Base-by-base conservation (phyloP, 495 filamentous ascomycete genomes). In the Penicillium bialowiezense region DNA sequence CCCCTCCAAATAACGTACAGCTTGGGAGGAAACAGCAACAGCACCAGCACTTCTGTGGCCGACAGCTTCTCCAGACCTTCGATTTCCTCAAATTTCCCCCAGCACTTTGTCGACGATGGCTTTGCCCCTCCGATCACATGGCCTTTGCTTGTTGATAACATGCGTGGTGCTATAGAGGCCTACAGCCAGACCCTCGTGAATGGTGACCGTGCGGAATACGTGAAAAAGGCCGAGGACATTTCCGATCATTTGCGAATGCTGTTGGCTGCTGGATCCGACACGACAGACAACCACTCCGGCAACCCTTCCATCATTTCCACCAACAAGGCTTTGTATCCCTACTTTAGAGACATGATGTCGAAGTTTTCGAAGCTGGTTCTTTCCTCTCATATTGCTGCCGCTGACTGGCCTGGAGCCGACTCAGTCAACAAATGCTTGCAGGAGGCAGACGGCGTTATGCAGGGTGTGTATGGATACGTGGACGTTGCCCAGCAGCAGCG, bases 271-370 rank as follows among this genome's bases (percentile, higher is more conserved):
- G 93, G 91, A 3, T 98, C 93, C 7, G 89, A 89, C 41, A 97
- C 93, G 3, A 98, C 93, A 1, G 93, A 98, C 64, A 97, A 97
- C 58, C 93, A 98, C 64, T 98, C 93, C 9, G 95, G 95, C 36
- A 93, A 96, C 53, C 93, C 95, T 23, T 97, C 93, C n/a, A 97
- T 97, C 63, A 98, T 98, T 44, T 93, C 90, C 7, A 91, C 90
- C 7, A 98, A 98, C 69, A 96, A 96, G 69, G 85, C 89, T 2
- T 75, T 98, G 35, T 97, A 97, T 59, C 93, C 95, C 23, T 90
- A 97, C 71, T 98, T 97, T 69, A 82, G 95, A 41, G 95, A 97
- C 62, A 97, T 96, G 87, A 98, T 98, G 93, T 97, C 93, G 5
- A 89, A 93, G 56, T 97, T 97, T 69, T 97, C 95, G 31, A 98